A percentile compares a stretch with the other conserved stretches of the same genome.
Evolutionary conservation across 345 rosid genomes (phyloP).

Genomic region (Gossypium longicalyx): DNA sequence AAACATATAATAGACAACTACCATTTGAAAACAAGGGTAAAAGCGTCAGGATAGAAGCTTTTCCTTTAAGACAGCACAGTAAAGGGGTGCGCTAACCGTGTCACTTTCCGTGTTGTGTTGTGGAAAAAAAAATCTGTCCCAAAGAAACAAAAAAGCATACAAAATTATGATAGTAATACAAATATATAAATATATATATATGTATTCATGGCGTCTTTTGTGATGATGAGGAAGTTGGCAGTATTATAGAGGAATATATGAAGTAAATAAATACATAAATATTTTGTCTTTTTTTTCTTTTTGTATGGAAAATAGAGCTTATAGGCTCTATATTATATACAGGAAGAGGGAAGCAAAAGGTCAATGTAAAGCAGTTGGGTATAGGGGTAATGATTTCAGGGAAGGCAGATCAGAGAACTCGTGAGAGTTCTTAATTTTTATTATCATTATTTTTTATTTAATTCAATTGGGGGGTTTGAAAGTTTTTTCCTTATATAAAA

Average conservation of each 20-base stretch:
- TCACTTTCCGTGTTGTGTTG: background rate
- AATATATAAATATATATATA: too few species aligned
- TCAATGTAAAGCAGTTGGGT: constrained; percentile 72
- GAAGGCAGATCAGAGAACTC: constrained; percentile 39
- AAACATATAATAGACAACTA: too few species aligned
- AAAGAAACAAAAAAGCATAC: background rate
- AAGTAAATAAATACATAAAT: background rate
- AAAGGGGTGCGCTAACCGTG: constrained; percentile 28
- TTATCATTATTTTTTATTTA: background rate
- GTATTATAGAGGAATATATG: background rate
- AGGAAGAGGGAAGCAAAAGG: constrained; percentile 34
- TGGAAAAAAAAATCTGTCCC: constrained; percentile 7
- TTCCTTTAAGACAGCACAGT: constrained; percentile 9
- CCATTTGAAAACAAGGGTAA: background rate
- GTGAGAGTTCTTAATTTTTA: constrained; percentile 24
- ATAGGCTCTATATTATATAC: background rate
- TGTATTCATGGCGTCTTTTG: background rate
- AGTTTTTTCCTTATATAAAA: background rate
- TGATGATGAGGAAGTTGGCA: constrained; percentile 21
- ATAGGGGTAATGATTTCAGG: constrained; percentile 37
- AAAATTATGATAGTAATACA: background rate
- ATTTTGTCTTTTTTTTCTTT: background rate
- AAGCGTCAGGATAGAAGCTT: background rate
- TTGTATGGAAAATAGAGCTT: background rate
- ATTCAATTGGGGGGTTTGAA: background rate